Conservation (phyloP, 805 yeast genomes). For the Wickerhamiella bombiphila region DNA sequence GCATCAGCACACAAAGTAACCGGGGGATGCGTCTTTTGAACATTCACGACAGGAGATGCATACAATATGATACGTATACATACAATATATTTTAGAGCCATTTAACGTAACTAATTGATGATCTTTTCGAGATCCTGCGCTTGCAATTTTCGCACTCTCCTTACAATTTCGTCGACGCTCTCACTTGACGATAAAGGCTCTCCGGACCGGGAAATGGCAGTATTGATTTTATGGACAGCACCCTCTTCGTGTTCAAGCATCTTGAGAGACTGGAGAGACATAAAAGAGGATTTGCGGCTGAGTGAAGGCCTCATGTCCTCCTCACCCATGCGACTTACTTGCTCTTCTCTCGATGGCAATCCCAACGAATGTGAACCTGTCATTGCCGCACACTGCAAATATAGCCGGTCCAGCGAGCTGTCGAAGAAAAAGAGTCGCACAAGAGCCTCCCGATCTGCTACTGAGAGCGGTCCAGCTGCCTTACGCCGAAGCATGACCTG, state of each 20-base stretch:
- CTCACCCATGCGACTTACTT: conserved; percentile 14
- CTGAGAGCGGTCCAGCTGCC: conserved; percentile 10
- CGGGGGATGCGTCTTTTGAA: too few species aligned
- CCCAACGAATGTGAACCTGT: too few species aligned
- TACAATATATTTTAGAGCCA: too few species aligned
- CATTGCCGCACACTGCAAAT: conserved; percentile 8
- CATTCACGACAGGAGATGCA: too few species aligned
- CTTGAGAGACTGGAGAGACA: conserved; percentile 27
- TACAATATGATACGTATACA: too few species aligned
- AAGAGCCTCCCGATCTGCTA: conserved; percentile 16
- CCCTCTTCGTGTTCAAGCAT: conserved; percentile 86
- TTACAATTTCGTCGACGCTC: conserved; percentile 3
- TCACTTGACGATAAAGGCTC: not conserved
- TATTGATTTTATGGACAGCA: conserved; percentile 41
- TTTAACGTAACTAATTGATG: conserved; percentile 7
- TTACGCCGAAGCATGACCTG: conserved; percentile 13
- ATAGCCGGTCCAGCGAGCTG: conserved; percentile 14
- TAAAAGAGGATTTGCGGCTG: conserved; percentile 18
- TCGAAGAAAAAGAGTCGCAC: conserved; percentile 16
- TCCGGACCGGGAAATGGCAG: not conserved
- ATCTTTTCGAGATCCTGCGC: conserved; percentile 14
- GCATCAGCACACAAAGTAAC: too few species aligned
- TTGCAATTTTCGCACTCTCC: conserved; percentile 9
- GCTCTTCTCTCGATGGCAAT: too few species aligned
- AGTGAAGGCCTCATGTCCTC: conserved; percentile 15